phyloP scores from a whole-genome alignment of 768 basidiomycete genomes.

The Kwoniella europaea region DNA sequence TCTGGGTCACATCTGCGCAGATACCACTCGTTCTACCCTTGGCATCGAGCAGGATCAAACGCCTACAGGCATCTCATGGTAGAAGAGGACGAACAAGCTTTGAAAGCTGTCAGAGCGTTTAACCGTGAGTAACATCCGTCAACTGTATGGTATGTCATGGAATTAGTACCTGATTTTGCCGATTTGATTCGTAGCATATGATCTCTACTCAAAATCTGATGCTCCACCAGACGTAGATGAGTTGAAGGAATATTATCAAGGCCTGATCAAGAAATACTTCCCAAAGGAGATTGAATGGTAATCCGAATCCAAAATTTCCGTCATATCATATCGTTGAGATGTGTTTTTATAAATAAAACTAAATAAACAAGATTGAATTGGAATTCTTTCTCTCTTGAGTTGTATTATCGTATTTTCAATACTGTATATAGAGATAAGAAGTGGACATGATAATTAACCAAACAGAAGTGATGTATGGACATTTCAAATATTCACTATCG shows the following conservation, averaged over 20 bases:
- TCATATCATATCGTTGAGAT: too few relatives aligned
- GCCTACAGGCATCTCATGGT: constrained; percentile 81
- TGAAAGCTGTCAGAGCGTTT: constrained; percentile 75
- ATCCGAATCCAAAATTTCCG: neutral
- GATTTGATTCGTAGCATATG: constrained; percentile 64
- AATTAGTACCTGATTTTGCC: neutral
- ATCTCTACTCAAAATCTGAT: constrained; percentile 89
- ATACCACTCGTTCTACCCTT: constrained; percentile 94
- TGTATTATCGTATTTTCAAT: too few relatives aligned
- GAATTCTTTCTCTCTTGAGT: too few relatives aligned
- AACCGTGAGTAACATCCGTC: constrained; percentile 62
- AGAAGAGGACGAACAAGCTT: constrained; percentile 62
- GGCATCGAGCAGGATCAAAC: constrained; percentile 76
- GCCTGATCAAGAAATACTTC: constrained; percentile 83
- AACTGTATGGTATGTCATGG: neutral
- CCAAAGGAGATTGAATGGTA: constrained; percentile 81
- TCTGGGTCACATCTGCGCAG: neutral
- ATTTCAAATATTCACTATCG: too few relatives aligned
- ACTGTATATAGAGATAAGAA: too few relatives aligned
- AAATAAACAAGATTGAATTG: too few relatives aligned
- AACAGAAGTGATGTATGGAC: too few relatives aligned
- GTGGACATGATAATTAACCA: too few relatives aligned
- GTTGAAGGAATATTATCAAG: constrained; percentile 80
- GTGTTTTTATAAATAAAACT: too few relatives aligned
- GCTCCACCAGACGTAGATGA: constrained; percentile 67